These are phyloP conservation scores for Veloboletus limbatus DNA, from an alignment of 1,284 basidiomycete genomes.

Conservation along the genomic window DNA sequence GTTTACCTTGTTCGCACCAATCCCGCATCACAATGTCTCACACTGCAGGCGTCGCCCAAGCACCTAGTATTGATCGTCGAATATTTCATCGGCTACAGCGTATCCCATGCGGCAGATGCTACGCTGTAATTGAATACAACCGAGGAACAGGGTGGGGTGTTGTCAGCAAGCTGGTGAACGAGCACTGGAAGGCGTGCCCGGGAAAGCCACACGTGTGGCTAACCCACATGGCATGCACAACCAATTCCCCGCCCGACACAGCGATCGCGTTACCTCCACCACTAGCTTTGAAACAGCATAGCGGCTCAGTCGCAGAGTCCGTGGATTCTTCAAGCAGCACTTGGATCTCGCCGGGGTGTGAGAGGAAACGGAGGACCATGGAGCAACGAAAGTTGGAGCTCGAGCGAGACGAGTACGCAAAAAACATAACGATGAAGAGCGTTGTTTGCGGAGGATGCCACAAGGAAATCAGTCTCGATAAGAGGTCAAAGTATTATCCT, in stretches of 20 bases:
- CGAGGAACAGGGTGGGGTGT: slow-evolving; percentile 25
- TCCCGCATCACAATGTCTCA: slow-evolving; percentile 19
- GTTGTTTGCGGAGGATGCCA: slow-evolving; percentile 27
- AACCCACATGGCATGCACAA: slow-evolving; percentile 11
- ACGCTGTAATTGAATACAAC: slow-evolving; percentile 25
- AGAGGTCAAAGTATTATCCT: slow-evolving; percentile 34
- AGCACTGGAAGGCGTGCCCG: slow-evolving; percentile 31
- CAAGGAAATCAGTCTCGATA: slow-evolving; percentile 34
- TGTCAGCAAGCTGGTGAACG: slow-evolving; percentile 28
- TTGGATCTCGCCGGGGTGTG: slow-evolving; percentile 23
- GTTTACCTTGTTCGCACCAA: slow-evolving; percentile 13
- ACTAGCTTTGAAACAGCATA: slow-evolving; percentile 3
- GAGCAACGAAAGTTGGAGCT: slow-evolving; percentile 29
- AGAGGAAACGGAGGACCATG: slow-evolving; percentile 30
- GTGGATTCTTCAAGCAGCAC: not conserved
- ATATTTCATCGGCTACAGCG: slow-evolving; percentile 7
- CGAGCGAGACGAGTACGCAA: slow-evolving; percentile 30
- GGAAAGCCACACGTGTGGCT: slow-evolving; percentile 17
- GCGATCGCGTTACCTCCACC: slow-evolving; percentile 11
- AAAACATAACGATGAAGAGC: slow-evolving; percentile 25
- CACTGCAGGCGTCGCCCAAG: slow-evolving; percentile 9
- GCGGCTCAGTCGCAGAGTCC: not conserved
- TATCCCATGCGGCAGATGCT: slow-evolving; percentile 30
- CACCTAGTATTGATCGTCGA: slow-evolving; percentile 11
- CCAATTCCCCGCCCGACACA: slow-evolving; percentile 11